These are phyloP conservation scores for Linanthus parryae DNA, from an alignment of 148 eudicot genomes.

Conservation along the genomic window DNA sequence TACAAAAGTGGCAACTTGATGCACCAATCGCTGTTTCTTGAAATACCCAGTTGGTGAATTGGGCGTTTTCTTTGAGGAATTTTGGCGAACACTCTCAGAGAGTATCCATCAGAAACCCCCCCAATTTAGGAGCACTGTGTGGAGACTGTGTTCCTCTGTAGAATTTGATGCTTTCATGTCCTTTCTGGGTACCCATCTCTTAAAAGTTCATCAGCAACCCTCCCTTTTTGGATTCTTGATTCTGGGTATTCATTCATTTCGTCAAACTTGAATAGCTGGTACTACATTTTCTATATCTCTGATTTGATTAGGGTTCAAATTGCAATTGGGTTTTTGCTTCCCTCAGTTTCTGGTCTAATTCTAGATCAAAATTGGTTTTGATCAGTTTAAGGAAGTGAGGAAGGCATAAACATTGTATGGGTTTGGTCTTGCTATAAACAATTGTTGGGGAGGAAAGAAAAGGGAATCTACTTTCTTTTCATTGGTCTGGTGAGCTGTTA, in stretches of 20 bases:
- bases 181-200: conserved; percentile 27
- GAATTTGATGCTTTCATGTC: conserved; percentile 38
- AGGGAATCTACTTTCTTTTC: conserved; percentile 65
- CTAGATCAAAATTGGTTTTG: conserved; percentile 13
- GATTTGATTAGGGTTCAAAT: no score
- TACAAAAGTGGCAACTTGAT: conserved; percentile 34
- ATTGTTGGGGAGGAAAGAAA: conserved; percentile 19
- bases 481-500: conserved; percentile 69
- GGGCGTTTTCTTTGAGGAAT: conserved; percentile 16
- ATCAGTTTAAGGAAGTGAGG: no score
- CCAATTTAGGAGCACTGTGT: conserved; percentile 23
- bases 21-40: conserved; percentile 26
- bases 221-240: conserved; percentile 17
- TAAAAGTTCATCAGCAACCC: conserved; percentile 14
- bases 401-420: no score
- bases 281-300: conserved; percentile 15
- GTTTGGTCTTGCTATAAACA: conserved; percentile 2
- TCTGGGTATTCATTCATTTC: conserved; percentile 22
- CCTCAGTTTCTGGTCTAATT: no score
- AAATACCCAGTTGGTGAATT: conserved; percentile 35
- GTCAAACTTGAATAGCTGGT: conserved; percentile 11
- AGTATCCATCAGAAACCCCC: neutral
- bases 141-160: conserved; percentile 12
- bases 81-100: conserved; percentile 15
- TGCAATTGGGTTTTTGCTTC: no score